A percentile compares a stretch with the other conserved stretches of the same genome.
Conservation (phyloP, 371 early-diverging fungal species). For the Syncephalastrum monosporum region DNA sequence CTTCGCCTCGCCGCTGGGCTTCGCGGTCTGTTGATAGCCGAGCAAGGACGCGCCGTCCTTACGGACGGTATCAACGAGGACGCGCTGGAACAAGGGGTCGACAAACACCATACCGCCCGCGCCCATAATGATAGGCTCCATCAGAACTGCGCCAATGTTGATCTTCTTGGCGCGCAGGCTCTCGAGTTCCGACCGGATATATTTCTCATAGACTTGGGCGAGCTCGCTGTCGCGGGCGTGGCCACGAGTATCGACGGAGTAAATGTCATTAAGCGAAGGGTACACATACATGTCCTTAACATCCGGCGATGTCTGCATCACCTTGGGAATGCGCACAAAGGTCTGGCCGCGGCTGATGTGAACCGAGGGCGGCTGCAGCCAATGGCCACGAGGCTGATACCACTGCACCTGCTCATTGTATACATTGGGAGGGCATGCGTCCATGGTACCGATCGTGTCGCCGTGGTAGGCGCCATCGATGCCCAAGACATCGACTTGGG, state of each 20-base stretch:
- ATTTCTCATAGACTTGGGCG: slow-evolving; percentile 43
- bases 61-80: slow-evolving; percentile 60
- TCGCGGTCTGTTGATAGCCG: slow-evolving; percentile 21
- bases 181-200: slow-evolving; percentile 47
- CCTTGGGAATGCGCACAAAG: slow-evolving; percentile 39
- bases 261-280: slow-evolving; percentile 34
- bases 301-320: not conserved
- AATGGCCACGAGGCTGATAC: slow-evolving; percentile 75
- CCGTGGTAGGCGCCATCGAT: slow-evolving; percentile 83
- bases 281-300: slow-evolving; percentile 15
- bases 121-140: slow-evolving; percentile 82
- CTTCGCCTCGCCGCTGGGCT: slow-evolving; percentile 7
- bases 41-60: slow-evolving; percentile 44
- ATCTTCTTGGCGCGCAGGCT: slow-evolving; percentile 44
- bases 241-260: slow-evolving; percentile 28
- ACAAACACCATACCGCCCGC: slow-evolving; percentile 87
- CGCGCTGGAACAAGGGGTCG: slow-evolving; percentile 78
- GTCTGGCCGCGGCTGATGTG: slow-evolving; percentile 59
- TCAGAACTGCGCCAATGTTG: slow-evolving; percentile 71
- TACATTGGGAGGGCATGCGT: slow-evolving; percentile 73
- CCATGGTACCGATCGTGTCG: slow-evolving; percentile 86
- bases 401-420: slow-evolving; percentile 78
- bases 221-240: slow-evolving; percentile 27
- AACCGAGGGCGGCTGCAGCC: slow-evolving; percentile 76
- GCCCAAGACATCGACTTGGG: slow-evolving; percentile 62